Percentiles rank a stretch among this genome's conserved stretches.
Evolutionary conservation across 176 grass and related monocot species (phyloP).

Genomic region (Hordeum vulgare): MorexV3_pseudomolecules_assembly NC_058520.1:446492358-446492857

Average conservation of each 20-base stretch:
- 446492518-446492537: not conserved
- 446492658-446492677: constrained; percentile 8
- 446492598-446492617: not conserved
- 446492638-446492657: not conserved
- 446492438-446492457: not conserved
- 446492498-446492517: constrained; percentile 1
- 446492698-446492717: not conserved
- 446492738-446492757: too few species aligned
- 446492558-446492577: constrained; percentile 1
- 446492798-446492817: not conserved
- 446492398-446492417: not conserved
- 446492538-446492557: not conserved
- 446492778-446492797: too few species aligned
- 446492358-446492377: constrained; percentile 93
- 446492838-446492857: constrained; percentile 5
- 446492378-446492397: constrained; percentile 59
- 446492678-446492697: not conserved
- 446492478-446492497: not conserved
- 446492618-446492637: not conserved
- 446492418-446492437: not conserved
- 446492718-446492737: too few species aligned
- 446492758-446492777: too few species aligned
- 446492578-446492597: not conserved
- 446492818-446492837: not conserved
- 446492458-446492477: not conserved